Evolutionary conservation across 306 rosid species (phyloP), one percentile per base, ranked within the genome.

Genomic region (Casuarina cunninghamiana): DNA sequence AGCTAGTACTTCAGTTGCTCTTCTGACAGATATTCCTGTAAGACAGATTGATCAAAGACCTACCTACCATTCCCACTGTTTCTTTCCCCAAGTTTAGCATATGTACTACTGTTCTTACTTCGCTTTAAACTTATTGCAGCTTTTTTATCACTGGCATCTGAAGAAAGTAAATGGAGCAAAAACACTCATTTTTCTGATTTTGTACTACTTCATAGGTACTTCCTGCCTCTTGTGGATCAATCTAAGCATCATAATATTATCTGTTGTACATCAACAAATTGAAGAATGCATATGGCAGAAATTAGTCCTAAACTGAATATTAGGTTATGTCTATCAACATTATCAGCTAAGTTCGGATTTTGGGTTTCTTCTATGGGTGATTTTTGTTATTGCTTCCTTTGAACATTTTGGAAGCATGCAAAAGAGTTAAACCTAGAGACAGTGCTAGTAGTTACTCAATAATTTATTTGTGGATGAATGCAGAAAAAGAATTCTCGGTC

Each of bases 11-110:
- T 62, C 82, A 71, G 94, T 86, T 78, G 90, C 85, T 77, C 84
- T 91, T 79, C 76, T 89, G 69, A 89, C 89, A 2, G 85, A 85
- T 72, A 79, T 86, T 79, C 91, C 92, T 65, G 90, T 91, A 91
- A 86, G 94, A 65, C 65, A 53, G 35, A 73, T 75, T 80, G 42
- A 73, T 37, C 44, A 45, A 38, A 15, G 10, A 65, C 41, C 43
- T 53, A 54, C 13, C 61, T 49, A 54, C 53, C 17, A 2, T n/a
- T 53, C 17, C 13, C 7, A 12, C 21, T 7, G 48, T 49, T 82
- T 39, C 48, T 19, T 65, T 69, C 32, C 41, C 37, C 26, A 37
- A 21, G 55, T 72, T 74, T 77, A 11, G 69, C 62, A 42, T 76
- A 3, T 71, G 16, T 10, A 49, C 9, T 75, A 73, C 41, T 55